A percentile compares a stretch with the other conserved stretches of the same genome.
These are phyloP conservation scores for Ophiostoma piceae DNA, from an alignment of 2,329 filamentous ascomycete species.

Conservation along the genomic window DNA sequence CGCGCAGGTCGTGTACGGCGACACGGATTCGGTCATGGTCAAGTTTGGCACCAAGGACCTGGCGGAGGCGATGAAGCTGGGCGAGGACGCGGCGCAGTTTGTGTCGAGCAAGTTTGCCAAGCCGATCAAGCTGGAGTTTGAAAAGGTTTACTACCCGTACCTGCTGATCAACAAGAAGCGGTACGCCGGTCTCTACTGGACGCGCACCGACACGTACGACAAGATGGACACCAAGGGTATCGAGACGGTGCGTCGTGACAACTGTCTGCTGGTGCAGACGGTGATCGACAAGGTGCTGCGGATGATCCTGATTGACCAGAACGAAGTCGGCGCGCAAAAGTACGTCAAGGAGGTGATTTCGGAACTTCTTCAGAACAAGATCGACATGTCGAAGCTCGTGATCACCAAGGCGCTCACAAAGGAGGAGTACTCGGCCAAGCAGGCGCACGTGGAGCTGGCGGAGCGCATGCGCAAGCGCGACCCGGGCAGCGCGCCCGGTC, in stretches of 20 bases:
- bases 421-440: conserved; percentile 80
- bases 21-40: conserved; percentile 99
- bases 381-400: conserved; percentile 98
- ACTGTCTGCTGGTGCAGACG: conserved; percentile 89
- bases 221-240: conserved; percentile 99
- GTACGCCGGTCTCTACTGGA: conserved; percentile 97
- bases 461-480: conserved; percentile 97
- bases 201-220: conserved; percentile 87
- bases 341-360: conserved; percentile 97
- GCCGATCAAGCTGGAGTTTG: conserved; percentile 98
- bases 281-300: conserved; percentile 94
- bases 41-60: conserved; percentile 92
- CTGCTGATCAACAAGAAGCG: conserved; percentile 99
- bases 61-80: conserved; percentile 84
- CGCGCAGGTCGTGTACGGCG: conserved; percentile 95
- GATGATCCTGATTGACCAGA: conserved; percentile 91
- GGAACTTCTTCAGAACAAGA: conserved; percentile 90
- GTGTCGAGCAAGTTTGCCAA: conserved; percentile 92
- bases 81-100: conserved; percentile 82
- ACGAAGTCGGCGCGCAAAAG: conserved; percentile 87
- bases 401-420: conserved; percentile 97
- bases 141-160: conserved; percentile 98
- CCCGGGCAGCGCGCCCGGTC: conserved; percentile 81
- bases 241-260: conserved; percentile 94
- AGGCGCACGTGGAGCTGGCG: conserved; percentile 92